phyloP scores from a whole-genome alignment of 345 rosid genomes.

The Iberis pinnata region DNA sequence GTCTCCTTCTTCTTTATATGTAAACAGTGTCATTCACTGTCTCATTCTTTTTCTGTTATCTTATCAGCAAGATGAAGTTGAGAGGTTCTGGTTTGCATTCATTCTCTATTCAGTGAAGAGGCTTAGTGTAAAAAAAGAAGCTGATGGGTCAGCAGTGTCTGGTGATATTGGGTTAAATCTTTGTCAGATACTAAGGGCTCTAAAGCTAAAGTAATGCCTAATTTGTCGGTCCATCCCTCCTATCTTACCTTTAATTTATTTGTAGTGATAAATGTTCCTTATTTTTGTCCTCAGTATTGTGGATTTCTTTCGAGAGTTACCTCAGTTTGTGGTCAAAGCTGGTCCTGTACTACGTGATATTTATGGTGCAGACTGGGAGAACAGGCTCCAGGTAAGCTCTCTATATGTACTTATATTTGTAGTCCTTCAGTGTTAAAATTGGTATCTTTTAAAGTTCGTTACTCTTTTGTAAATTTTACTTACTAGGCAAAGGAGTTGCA shows the following conservation, averaged over 20 bases:
- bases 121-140: slow-evolving; percentile 45
- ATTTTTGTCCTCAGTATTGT: slow-evolving; percentile 45
- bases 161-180: slow-evolving; percentile 45
- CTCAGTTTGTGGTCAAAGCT: slow-evolving; percentile 81
- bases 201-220: slow-evolving; percentile 58
- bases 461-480: slow-evolving; percentile 14
- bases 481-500: slow-evolving; percentile 78
- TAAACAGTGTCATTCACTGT: slow-evolving; percentile 18
- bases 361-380: slow-evolving; percentile 83
- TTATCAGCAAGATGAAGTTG: slow-evolving; percentile 73
- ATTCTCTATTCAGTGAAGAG: slow-evolving; percentile 57
- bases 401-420: neutral
- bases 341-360: slow-evolving; percentile 52
- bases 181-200: slow-evolving; percentile 64
- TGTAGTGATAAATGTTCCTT: neutral
- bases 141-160: slow-evolving; percentile 22
- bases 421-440: neutral
- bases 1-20: neutral
- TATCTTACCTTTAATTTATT: neutral
- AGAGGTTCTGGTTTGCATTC: slow-evolving; percentile 80
- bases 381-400: slow-evolving; percentile 64
- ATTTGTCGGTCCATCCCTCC: neutral
- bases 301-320: slow-evolving; percentile 83
- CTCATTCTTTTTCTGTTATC: slow-evolving; percentile 2
- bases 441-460: slow-evolving; percentile 6